Evolutionary conservation across 2,329 filamentous ascomycete genomes (phyloP), one percentile per base, ranked within the genome.

Genomic region (Delphinella strobiligena): DNA sequence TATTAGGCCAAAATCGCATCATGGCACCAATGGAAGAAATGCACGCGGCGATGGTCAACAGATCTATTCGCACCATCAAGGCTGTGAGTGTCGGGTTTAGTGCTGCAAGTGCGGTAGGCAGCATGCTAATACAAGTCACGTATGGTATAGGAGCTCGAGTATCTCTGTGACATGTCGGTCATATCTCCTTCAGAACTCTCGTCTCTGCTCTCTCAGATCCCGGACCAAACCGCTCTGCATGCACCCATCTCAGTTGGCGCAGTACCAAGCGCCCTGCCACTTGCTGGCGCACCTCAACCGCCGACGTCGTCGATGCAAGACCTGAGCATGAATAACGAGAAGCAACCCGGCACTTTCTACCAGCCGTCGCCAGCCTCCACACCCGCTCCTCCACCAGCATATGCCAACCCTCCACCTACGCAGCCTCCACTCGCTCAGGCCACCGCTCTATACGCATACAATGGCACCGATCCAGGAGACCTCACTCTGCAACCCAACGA

Each of bases 61-160:
- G 86, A 65, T 88, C 85, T 56, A 76, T 93, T 56, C 80, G 86
- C 49, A 81, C 76, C 54, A 88, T 94, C 67, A 88, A 86, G 67
- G 86, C 81, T 56, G 86, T 87, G 68, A 51, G 75, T 58, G 22
- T 27, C 22, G 12, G 22, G 22, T 27, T 27, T 27, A 27, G 7
- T 27, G n/a, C n/a, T n/a, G n/a, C n/a, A n/a, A n/a, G n/a, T n/a
- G n/a, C n/a, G n/a, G n/a, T 34, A 42, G 37, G 37, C 15, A 40
- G 30, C 18, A 35, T 31, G 15, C 31, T 17, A 34, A 36, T 34
- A 35, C 32, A 40, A 32, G 18, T 5, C n/a, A 31, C 4, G n/a
- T 18, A 32, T 29, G 24, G 12, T 32, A 30, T 50, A 94, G 88
- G 88, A 95, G 67, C 82, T 95, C 45, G 87, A 94, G 62, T 82